A percentile compares a stretch with the other conserved stretches of the same genome.
These are phyloP conservation scores for Fraxinus quadrangulata DNA, from an alignment of 257 asterid species.

Conservation along the genomic window DNA sequence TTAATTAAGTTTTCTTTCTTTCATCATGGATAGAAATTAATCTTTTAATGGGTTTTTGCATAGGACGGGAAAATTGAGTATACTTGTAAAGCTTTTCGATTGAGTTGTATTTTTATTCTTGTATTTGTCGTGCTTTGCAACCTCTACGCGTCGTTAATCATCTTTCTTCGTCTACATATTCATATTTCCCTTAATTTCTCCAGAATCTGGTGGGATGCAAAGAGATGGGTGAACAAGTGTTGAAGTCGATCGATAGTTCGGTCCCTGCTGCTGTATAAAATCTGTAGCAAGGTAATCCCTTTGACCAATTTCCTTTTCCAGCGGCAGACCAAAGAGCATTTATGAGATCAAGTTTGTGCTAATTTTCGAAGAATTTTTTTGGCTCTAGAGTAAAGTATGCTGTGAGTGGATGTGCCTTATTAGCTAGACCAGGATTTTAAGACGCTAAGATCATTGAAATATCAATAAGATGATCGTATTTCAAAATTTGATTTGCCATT, in stretches of 20 bases:
- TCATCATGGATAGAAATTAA: neutral
- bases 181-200: neutral
- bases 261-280: conserved; percentile 51
- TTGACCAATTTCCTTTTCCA: neutral
- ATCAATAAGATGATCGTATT: too few species aligned
- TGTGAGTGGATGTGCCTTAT: neutral
- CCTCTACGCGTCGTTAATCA: neutral
- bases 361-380: neutral
- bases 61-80: neutral
- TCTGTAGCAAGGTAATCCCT: neutral
- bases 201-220: conserved; percentile 97
- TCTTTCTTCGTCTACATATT: neutral
- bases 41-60: neutral
- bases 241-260: conserved; percentile 73
- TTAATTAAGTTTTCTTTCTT: neutral
- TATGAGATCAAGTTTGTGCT: neutral
- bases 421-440: neutral
- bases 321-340: neutral
- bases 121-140: neutral
- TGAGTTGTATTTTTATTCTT: neutral
- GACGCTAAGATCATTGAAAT: neutral
- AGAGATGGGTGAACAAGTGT: conserved; percentile 93
- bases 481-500: too few species aligned
- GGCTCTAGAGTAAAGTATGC: neutral
- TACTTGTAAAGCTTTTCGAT: neutral